Evolutionary conservation across 352 stramenopile species (phyloP), one percentile per base, ranked within the genome.

Genomic region (Phytophthora podocarpi): DNA sequence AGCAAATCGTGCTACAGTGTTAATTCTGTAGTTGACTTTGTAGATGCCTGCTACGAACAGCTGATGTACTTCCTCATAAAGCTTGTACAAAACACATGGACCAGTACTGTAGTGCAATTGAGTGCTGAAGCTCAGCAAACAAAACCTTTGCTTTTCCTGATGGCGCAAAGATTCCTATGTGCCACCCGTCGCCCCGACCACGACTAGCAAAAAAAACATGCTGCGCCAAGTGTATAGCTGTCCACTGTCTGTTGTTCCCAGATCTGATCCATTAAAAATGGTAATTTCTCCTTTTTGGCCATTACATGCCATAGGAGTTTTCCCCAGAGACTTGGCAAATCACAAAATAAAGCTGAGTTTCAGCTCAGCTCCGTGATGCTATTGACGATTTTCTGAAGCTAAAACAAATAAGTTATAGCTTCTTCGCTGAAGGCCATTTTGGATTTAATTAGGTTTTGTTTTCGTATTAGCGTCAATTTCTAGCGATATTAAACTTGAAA

Each of bases 201-300:
- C n/a, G n/a, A n/a, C n/a, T n/a, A n/a, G n/a, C n/a, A n/a, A 1
- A 36, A 59, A 26, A 27, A 30, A 34, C 23, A 30, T 60, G 13
- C 40, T 53, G 23, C 30, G 28, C 5, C 30, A 52, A 30, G 40
- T 53, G 3, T 61, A 53, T 16, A 53, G 31, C 9, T 23, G 39
- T 18, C 10, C 52, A 61, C 40, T 61, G 30, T 32, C 40, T 53
- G 6, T 8, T 61, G 5, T 61, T 39, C n/a, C n/a, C n/a, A n/a
- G n/a, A n/a, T n/a, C n/a, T n/a, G n/a, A n/a, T n/a, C n/a, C n/a
- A n/a, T n/a, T n/a, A n/a, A n/a, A n/a, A n/a, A n/a, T n/a, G n/a
- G n/a, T n/a, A n/a, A n/a, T n/a, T n/a, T n/a, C n/a, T n/a, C n/a
- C n/a, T n/a, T n/a, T n/a, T n/a, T n/a, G n/a, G n/a, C n/a, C n/a